Evolutionary conservation across 306 rosid species (phyloP), one percentile per base, ranked within the genome.

Genomic region (Cicer chorassanicum): DNA sequence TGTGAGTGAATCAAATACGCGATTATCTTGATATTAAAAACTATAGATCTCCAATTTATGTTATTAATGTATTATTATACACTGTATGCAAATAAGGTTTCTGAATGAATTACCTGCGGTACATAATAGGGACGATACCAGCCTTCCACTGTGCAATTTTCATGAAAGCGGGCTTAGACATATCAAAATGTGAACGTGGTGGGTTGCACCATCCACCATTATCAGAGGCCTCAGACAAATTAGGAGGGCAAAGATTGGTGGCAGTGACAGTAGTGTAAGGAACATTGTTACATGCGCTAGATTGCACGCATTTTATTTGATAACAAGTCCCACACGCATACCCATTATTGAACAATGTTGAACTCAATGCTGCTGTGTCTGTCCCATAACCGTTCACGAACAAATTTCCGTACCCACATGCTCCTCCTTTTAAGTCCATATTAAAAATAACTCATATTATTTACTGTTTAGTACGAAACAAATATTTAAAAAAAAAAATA

Each of bases 171-270:
- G 98, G 98, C 72, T 94, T 88, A 75, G 96, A 77, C 97, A 94
- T 83, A 80, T 94, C 98, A 9, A 94, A 94, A 82, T 94, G 97
- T 8, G 65, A 16, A 2, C 95, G 84, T 2, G 97, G 97, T 6
- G 97, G 97, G 85, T 91, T 94, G 89, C 97, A 93, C 98, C 98
- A 93, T 1, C 98, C 98, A 2, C 98, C 98, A 1, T 78, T 73
- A 36, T 91, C 80, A 9, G 95, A 89, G 71, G 88, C 69, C 62
- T 90, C 5, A 0, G 91, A 76, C 97, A 96, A 94, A 61, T 90
- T 90, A 1, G 95, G 97, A 0, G 97, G 98, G 60, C 98, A 94
- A 3, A 94, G 79, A 74, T 91, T 94, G 36, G 98, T 94, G 9
- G 96, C 93, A 3, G 97, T 91, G 15, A 94, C 89, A 0, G 97